phyloP scores from a whole-genome alignment of 78 protist genomes.

The Emiliania huxleyi region DNA sequence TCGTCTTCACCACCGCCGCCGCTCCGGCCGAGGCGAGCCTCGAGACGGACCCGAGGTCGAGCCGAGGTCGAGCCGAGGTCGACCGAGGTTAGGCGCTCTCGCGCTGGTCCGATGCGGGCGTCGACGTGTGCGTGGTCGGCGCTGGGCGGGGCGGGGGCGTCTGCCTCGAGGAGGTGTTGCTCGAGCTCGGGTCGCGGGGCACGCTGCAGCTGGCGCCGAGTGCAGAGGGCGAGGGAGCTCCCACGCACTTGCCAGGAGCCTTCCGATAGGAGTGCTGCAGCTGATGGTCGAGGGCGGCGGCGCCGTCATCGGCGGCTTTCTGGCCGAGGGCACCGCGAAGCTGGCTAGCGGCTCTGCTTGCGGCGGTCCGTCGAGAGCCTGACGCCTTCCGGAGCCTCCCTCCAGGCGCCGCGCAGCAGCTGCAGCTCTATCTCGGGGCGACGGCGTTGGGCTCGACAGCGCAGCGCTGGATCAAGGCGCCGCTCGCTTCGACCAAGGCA shows the following conservation, averaged over 20 bases:
- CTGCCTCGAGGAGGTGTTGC: background rate
- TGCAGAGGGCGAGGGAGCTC: too few relatives aligned
- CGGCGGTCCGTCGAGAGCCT: too few relatives aligned
- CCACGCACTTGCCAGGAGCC: too few relatives aligned
- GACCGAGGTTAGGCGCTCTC: too few relatives aligned
- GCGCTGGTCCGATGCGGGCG: background rate
- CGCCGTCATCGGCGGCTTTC: background rate
- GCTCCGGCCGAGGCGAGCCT: too few relatives aligned
- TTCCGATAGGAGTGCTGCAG: constrained; percentile 8
- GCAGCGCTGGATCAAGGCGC: background rate
- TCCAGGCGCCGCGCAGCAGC: background rate
- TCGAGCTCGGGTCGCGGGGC: background rate
- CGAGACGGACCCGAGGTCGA: too few relatives aligned
- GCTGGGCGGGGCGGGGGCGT: background rate
- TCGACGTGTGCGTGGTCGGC: background rate
- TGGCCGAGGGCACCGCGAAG: background rate
- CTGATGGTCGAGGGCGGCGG: constrained; percentile 42
- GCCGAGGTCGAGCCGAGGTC: background rate
- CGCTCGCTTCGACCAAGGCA: background rate
- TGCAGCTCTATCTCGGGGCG: background rate
- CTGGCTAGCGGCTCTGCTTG: too few relatives aligned
- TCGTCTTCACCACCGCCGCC: constrained; percentile 20
- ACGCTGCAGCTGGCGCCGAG: too few relatives aligned
- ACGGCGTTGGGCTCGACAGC: background rate
- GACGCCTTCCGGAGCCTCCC: too few relatives aligned